Conservation (phyloP, 768 basidiomycete genomes). For the Russula emetica region DNA sequence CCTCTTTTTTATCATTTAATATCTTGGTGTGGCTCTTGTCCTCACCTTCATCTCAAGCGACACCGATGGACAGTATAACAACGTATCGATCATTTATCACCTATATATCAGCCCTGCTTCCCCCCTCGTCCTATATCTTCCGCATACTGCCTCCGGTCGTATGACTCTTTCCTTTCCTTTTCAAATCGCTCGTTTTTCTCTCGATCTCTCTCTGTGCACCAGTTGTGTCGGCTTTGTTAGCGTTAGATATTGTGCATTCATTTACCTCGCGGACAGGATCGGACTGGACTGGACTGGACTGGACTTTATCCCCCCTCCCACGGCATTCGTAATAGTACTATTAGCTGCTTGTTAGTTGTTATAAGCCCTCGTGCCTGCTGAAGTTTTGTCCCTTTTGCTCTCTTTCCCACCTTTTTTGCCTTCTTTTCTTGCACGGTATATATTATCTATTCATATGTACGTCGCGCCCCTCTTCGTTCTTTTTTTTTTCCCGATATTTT, state of each 20-base stretch:
- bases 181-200: background rate
- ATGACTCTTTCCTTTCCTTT: background rate
- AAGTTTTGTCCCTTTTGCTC: background rate
- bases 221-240: background rate
- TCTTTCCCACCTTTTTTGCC: background rate
- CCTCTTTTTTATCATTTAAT: slow-evolving; percentile 3
- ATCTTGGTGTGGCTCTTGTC: background rate
- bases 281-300: background rate
- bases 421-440: background rate
- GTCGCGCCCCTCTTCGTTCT: background rate
- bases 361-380: background rate
- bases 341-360: background rate
- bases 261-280: background rate
- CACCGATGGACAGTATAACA: slow-evolving; percentile 4
- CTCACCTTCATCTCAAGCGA: background rate
- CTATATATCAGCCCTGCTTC: background rate
- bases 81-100: slow-evolving; percentile 2
- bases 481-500: slow-evolving; percentile 1
- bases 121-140: background rate
- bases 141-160: background rate
- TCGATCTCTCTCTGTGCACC: background rate
- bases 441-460: slow-evolving; percentile 19
- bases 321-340: background rate
- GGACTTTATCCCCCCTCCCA: background rate
- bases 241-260: background rate